Evolutionary conservation across 148 eudicot species (phyloP).

Genomic region (Dysphania ambrosioides): DNA sequence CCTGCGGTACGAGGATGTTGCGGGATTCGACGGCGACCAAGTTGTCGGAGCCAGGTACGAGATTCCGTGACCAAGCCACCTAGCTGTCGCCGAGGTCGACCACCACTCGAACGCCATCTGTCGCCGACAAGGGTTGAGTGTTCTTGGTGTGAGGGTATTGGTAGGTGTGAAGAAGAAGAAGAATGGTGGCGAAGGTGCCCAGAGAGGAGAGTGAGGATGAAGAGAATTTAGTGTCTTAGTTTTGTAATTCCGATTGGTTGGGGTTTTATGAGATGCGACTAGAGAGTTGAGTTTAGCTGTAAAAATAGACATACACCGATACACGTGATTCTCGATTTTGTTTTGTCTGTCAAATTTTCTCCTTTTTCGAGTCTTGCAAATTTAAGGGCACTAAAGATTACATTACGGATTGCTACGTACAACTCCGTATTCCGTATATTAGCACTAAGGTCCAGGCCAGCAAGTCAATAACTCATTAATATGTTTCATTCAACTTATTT

Average conservation of each 20-base stretch:
- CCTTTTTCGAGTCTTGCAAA: not conserved
- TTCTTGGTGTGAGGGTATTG: not conserved
- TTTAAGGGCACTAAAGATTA: no score
- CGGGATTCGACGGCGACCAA: not conserved
- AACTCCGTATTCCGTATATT: no score
- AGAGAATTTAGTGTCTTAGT: not conserved
- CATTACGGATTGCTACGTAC: no score
- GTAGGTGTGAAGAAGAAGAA: not conserved
- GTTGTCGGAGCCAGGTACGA: conserved; percentile 22
- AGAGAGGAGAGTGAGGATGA: not conserved
- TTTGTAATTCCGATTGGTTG: not conserved
- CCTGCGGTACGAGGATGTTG: not conserved
- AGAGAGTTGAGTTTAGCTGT: no score
- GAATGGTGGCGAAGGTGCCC: not conserved
- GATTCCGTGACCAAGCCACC: conserved; percentile 30
- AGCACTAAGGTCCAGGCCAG: no score
- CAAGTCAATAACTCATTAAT: no score
- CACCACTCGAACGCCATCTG: conserved; percentile 27
- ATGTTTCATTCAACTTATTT: no score
- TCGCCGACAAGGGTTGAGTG: no score
- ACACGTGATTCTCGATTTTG: not conserved
- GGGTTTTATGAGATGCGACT: not conserved
- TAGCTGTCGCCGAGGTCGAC: conserved; percentile 17
- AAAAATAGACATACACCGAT: not conserved
- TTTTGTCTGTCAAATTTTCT: no score